Conservation (phyloP, 2,329 filamentous ascomycete species). For the Scortechinia acanthostroma region DNA sequence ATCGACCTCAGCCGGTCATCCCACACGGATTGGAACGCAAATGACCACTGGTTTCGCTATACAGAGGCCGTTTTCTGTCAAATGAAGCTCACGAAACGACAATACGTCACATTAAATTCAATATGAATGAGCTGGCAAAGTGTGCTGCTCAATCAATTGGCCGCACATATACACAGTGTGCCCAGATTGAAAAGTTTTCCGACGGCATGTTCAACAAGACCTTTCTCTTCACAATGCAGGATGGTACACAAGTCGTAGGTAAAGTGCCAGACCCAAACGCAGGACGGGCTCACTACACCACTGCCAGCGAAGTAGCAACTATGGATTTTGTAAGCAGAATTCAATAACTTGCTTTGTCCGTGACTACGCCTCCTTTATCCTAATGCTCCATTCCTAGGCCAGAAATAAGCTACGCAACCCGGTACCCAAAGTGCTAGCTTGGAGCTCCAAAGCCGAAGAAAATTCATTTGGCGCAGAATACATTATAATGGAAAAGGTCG, state of each 20-base stretch:
- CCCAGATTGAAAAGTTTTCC: constrained; percentile 15
- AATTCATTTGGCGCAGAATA: constrained; percentile 4
- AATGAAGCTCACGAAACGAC: constrained; percentile 1
- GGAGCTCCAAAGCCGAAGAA: constrained; percentile 4
- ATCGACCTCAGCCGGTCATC: too few relatives aligned
- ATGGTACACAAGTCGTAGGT: constrained; percentile 10
- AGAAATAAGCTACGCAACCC: constrained; percentile 1
- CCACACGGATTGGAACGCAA: too few relatives aligned
- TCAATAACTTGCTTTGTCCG: too few relatives aligned
- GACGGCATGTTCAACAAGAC: constrained; percentile 19
- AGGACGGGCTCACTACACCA: constrained; percentile 9
- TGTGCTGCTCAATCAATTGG: not conserved
- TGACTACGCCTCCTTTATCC: not conserved
- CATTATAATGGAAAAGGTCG: constrained; percentile 12
- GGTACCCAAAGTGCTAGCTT: constrained; percentile 3
- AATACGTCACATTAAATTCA: constrained; percentile 1
- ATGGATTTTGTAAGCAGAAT: not conserved
- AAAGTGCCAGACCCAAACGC: constrained; percentile 13
- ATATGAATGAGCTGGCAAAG: constrained; percentile 2
- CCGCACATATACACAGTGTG: too few relatives aligned
- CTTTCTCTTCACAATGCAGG: constrained; percentile 11
- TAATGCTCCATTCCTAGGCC: not conserved
- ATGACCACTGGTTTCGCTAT: not conserved
- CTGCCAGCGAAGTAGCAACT: constrained; percentile 9
- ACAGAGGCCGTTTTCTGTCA: not conserved